Evolutionary conservation across 1,284 basidiomycete species (phyloP).

Genomic region (Cryptococcus hybrid): DNA sequence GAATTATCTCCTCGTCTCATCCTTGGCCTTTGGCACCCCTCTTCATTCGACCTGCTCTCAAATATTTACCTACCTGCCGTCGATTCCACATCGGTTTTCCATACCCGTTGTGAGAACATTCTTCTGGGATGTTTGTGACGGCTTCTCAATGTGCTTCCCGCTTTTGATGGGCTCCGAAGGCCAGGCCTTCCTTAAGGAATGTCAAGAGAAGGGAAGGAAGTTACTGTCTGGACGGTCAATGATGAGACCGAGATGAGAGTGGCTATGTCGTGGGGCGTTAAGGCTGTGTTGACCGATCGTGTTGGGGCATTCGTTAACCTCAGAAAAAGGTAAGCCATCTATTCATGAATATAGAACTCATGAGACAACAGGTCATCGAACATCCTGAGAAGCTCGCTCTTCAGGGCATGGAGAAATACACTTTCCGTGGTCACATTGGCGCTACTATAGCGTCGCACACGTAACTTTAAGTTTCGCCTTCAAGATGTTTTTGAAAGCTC

Average conservation of each 20-base stretch:
- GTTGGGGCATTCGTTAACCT: slow-evolving; percentile 39
- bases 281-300: slow-evolving; percentile 85
- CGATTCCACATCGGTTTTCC: slow-evolving; percentile 83
- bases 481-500: slow-evolving; percentile 34
- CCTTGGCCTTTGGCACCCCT: slow-evolving; percentile 84
- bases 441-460: slow-evolving; percentile 46
- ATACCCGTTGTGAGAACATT: slow-evolving; percentile 70
- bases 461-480: slow-evolving; percentile 32
- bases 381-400: slow-evolving; percentile 31
- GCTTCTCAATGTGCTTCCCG: slow-evolving; percentile 83
- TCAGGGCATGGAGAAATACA: slow-evolving; percentile 27
- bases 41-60: slow-evolving; percentile 76
- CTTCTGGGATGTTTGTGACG: slow-evolving; percentile 89
- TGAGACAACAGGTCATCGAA: slow-evolving; percentile 25
- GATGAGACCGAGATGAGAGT: slow-evolving; percentile 90
- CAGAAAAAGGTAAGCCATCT: slow-evolving; percentile 35
- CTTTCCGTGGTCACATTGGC: slow-evolving; percentile 48
- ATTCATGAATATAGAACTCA: neutral
- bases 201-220: slow-evolving; percentile 74
- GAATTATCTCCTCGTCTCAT: slow-evolving; percentile 83
- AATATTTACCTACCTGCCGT: slow-evolving; percentile 67
- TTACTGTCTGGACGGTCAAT: slow-evolving; percentile 98
- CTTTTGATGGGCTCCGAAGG: slow-evolving; percentile 66
- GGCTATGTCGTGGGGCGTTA: slow-evolving; percentile 82
- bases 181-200: slow-evolving; percentile 71